Percentiles rank a stretch among this genome's conserved stretches.
Conservation (phyloP, 2,329 filamentous ascomycete genomes). For the Xylariaceae sp. region DNA sequence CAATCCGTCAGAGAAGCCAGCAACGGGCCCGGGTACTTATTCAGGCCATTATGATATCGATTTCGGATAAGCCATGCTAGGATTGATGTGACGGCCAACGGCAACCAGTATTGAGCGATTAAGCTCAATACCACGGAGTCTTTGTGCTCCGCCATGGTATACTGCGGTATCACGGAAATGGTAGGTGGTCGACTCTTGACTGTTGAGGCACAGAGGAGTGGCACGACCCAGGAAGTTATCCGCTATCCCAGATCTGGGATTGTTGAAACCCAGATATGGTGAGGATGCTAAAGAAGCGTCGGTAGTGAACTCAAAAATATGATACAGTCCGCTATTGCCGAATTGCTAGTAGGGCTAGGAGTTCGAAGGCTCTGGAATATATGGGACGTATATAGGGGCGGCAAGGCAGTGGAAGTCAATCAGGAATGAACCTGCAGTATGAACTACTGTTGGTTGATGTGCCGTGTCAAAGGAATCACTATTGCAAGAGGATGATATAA, state of each 20-base stretch:
- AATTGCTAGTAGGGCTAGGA: not conserved
- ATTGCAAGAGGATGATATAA: too few species aligned
- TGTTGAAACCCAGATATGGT: not conserved
- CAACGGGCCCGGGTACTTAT: conserved; percentile 68
- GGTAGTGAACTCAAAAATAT: not conserved
- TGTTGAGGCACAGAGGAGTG: not conserved
- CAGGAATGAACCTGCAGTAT: not conserved
- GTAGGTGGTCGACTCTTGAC: too few species aligned
- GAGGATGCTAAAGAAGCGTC: not conserved
- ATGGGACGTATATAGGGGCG: not conserved
- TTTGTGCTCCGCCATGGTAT: conserved; percentile 4
- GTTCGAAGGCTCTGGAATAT: not conserved
- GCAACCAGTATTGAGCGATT: conserved; percentile 40
- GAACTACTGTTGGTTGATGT: too few species aligned
- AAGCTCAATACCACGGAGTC: conserved; percentile 28
- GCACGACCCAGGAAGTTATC: not conserved
- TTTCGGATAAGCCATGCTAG: conserved; percentile 43
- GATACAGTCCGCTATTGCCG: not conserved
- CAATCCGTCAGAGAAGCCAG: conserved; percentile 65
- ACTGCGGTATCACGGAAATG: not conserved
- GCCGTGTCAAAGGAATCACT: too few species aligned
- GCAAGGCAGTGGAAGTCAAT: not conserved
- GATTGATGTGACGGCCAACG: conserved; percentile 28
- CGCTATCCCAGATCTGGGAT: not conserved
- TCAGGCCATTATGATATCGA: conserved; percentile 53